Conservation (phyloP, 345 rosid genomes). For the Salix udensis region DNA sequence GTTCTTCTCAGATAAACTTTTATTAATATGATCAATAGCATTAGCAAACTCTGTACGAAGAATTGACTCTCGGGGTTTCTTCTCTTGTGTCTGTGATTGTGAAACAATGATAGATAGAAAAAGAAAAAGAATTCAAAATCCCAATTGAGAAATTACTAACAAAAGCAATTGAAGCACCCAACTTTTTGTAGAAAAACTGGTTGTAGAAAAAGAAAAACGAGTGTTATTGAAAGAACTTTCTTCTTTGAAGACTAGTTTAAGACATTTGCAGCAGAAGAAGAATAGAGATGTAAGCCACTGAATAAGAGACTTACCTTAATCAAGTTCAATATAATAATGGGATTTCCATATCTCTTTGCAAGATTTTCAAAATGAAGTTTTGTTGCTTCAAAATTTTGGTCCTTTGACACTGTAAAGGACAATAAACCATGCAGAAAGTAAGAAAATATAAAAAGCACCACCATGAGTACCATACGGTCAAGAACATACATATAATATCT, state of each 20-base stretch:
- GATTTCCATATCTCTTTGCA: slow-evolving; percentile 81
- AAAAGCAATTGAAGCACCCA: not conserved
- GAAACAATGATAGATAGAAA: slow-evolving; percentile 9
- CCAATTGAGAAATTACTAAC: slow-evolving; percentile 1
- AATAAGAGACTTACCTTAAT: slow-evolving; percentile 61
- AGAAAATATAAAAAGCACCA: slow-evolving; percentile 2
- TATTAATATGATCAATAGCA: slow-evolving; percentile 89
- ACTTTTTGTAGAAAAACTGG: not conserved
- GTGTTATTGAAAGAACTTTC: slow-evolving; percentile 4
- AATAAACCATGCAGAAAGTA: slow-evolving; percentile 17
- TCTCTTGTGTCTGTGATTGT: slow-evolving; percentile 53
- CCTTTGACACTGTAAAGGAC: slow-evolving; percentile 71
- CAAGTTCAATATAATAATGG: slow-evolving; percentile 87
- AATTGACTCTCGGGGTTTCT: slow-evolving; percentile 89
- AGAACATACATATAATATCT: slow-evolving; percentile 79
- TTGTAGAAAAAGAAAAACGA: not conserved
- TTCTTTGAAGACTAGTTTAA: not conserved
- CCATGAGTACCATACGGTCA: slow-evolving; percentile 13
- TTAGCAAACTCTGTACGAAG: slow-evolving; percentile 91
- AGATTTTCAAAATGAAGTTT: slow-evolving; percentile 93
- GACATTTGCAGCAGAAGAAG: slow-evolving; percentile 5
- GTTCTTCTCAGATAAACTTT: slow-evolving; percentile 75
- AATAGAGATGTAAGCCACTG: not conserved
- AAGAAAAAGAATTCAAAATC: slow-evolving; percentile 3
- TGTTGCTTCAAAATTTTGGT: slow-evolving; percentile 86